Conservation (phyloP, 192 early-diverging fungal species). For the Chytriomyces confervae region DNA sequence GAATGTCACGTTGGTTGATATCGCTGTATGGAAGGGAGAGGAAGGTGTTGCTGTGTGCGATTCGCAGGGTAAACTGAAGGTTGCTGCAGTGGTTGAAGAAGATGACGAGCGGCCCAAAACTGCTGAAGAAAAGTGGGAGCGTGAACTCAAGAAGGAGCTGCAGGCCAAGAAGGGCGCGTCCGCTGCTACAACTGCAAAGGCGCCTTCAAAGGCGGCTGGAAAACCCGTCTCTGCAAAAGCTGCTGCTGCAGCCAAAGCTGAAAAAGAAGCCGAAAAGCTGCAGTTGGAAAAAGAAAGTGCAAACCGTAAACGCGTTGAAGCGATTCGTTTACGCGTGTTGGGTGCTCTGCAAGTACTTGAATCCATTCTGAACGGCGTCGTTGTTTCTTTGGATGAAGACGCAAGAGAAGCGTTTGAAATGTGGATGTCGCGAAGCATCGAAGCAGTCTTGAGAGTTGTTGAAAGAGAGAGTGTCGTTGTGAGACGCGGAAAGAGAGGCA, state of each 20-base stretch:
- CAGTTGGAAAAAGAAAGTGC: conserved; percentile 75
- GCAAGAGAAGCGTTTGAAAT: conserved; percentile 61
- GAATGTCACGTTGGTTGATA: conserved; percentile 63
- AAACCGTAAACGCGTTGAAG: conserved; percentile 71
- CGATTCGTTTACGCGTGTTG: conserved; percentile 53
- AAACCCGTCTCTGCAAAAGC: conserved; percentile 49
- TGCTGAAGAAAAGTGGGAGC: conserved; percentile 81
- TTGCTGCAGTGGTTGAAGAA: conserved; percentile 13
- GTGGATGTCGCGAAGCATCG: conserved; percentile 41
- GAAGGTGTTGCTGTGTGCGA: conserved; percentile 73
- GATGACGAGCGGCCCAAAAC: conserved; percentile 36
- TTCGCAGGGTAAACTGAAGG: conserved; percentile 27
- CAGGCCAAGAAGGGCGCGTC: conserved; percentile 64
- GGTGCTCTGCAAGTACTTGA: conserved; percentile 70
- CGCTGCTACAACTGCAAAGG: conserved; percentile 24
- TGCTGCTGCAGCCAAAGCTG: conserved; percentile 68
- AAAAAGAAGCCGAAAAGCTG: conserved; percentile 71
- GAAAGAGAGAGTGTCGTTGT: conserved; percentile 44
- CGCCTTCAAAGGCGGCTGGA: conserved; percentile 3
- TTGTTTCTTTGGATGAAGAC: conserved; percentile 58
- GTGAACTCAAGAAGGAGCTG: conserved; percentile 73
- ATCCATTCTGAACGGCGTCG: conserved; percentile 67
- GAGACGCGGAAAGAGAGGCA: conserved; percentile 16
- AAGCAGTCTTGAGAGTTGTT: conserved; percentile 49
- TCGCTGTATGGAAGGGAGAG: conserved; percentile 73